These are phyloP conservation scores for Aspergillus pseudoglaucus DNA, from an alignment of 2,329 filamentous ascomycete genomes.

Conservation along the genomic window DNA sequence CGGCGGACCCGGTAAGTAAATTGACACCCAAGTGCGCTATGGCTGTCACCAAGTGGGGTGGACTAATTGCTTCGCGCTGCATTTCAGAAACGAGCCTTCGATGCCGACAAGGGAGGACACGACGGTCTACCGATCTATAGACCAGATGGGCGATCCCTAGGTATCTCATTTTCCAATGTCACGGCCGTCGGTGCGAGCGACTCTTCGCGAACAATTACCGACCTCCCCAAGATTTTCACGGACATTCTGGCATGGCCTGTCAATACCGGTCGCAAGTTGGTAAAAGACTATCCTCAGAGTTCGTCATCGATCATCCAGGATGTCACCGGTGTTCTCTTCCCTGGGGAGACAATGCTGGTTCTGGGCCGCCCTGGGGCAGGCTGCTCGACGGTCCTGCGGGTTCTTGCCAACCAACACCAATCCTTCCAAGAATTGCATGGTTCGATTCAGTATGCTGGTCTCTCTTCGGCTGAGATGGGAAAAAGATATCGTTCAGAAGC, in stretches of 20 bases:
- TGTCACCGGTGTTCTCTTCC: slow-evolving; percentile 50
- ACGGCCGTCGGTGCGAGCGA: neutral
- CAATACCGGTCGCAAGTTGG: neutral
- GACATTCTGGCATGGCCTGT: neutral
- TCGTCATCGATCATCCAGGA: neutral
- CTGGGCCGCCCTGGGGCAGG: slow-evolving; percentile 37
- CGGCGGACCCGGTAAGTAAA: too few relatives aligned
- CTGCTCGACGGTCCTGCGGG: slow-evolving; percentile 75
- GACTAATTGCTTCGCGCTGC: too few relatives aligned
- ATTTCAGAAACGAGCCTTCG: too few relatives aligned
- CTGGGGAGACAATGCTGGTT: slow-evolving; percentile 45
- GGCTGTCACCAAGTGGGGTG: too few relatives aligned
- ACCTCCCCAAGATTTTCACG: neutral
- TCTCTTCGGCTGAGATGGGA: slow-evolving; percentile 66
- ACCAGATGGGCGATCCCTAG: neutral
- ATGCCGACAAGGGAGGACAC: neutral
- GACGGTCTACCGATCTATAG: neutral
- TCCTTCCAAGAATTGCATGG: slow-evolving; percentile 47
- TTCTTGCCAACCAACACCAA: slow-evolving; percentile 47
- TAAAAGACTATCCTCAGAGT: too few relatives aligned
- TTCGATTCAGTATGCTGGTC: slow-evolving; percentile 51
- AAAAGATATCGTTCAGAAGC: slow-evolving; percentile 68
- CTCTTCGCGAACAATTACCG: slow-evolving; percentile 23
- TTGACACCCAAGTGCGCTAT: too few relatives aligned
- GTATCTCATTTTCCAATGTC: neutral